phyloP scores from a whole-genome alignment of 345 rosid species.

The Hirschfeldia incana region DNA sequence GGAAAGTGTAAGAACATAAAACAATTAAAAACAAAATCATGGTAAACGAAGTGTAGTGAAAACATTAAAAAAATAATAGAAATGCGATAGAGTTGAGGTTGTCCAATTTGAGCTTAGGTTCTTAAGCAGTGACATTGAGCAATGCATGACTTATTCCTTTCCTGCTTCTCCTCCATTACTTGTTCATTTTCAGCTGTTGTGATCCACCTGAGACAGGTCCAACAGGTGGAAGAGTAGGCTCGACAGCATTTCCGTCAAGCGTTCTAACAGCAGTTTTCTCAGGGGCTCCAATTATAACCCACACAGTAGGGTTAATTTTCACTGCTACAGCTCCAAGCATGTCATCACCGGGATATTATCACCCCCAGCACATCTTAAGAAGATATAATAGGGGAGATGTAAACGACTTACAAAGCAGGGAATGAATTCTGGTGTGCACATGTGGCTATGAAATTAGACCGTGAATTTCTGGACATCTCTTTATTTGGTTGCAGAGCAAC shows the following conservation, averaged over 20 bases:
- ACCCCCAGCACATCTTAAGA: too few relatives aligned
- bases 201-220: background rate
- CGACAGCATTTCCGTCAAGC: background rate
- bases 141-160: background rate
- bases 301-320: background rate
- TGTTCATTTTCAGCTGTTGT: background rate
- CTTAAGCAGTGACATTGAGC: background rate
- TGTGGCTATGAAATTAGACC: too few relatives aligned
- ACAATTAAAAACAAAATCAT: background rate
- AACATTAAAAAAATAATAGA: background rate
- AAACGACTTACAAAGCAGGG: too few relatives aligned
- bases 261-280: too few relatives aligned
- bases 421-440: too few relatives aligned
- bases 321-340: background rate
- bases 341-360: too few relatives aligned
- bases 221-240: background rate
- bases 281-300: background rate
- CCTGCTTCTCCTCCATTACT: background rate
- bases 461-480: too few relatives aligned
- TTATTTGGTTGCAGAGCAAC: too few relatives aligned
- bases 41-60: background rate
- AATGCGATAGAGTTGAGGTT: background rate
- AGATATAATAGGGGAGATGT: too few relatives aligned
- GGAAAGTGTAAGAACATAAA: background rate
- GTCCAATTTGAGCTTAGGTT: background rate